These are phyloP conservation scores for Termitomyces heimii DNA, from an alignment of 768 basidiomycete genomes.

Conservation along the genomic window DNA sequence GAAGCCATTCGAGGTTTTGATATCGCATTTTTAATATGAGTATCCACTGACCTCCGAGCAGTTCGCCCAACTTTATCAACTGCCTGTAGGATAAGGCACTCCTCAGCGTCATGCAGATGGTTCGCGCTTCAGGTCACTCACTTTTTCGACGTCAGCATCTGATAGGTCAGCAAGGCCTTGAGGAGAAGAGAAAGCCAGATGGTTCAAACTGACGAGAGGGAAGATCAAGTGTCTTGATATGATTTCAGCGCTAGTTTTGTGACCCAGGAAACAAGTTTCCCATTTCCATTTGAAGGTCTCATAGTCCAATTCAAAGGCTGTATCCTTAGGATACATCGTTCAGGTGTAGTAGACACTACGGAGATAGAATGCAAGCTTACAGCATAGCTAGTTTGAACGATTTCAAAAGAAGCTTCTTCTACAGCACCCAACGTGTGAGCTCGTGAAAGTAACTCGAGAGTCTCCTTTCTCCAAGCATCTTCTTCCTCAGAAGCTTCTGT, in stretches of 20 bases:
- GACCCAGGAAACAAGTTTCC: slow-evolving; percentile 64
- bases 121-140: slow-evolving; percentile 17
- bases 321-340: slow-evolving; percentile 39
- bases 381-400: slow-evolving; percentile 53
- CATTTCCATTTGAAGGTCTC: slow-evolving; percentile 71
- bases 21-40: slow-evolving; percentile 66
- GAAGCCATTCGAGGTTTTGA: slow-evolving; percentile 66
- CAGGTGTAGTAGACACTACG: slow-evolving; percentile 1
- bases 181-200: slow-evolving; percentile 60
- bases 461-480: slow-evolving; percentile 54
- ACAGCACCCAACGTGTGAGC: slow-evolving; percentile 62
- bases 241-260: slow-evolving; percentile 61
- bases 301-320: slow-evolving; percentile 56
- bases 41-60: slow-evolving; percentile 62
- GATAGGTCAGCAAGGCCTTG: slow-evolving; percentile 52
- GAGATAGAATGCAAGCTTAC: slow-evolving; percentile 29
- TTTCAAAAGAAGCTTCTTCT: slow-evolving; percentile 49
- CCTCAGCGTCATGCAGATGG: slow-evolving; percentile 5
- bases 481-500: slow-evolving; percentile 35
- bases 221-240: slow-evolving; percentile 75
- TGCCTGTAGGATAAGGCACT: slow-evolving; percentile 33
- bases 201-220: slow-evolving; percentile 66
- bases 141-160: slow-evolving; percentile 62
- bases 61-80: slow-evolving; percentile 67
- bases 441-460: slow-evolving; percentile 48